These are phyloP conservation scores for Auricularia sp. DNA, from an alignment of 768 basidiomycete genomes.

Conservation along the genomic window DNA sequence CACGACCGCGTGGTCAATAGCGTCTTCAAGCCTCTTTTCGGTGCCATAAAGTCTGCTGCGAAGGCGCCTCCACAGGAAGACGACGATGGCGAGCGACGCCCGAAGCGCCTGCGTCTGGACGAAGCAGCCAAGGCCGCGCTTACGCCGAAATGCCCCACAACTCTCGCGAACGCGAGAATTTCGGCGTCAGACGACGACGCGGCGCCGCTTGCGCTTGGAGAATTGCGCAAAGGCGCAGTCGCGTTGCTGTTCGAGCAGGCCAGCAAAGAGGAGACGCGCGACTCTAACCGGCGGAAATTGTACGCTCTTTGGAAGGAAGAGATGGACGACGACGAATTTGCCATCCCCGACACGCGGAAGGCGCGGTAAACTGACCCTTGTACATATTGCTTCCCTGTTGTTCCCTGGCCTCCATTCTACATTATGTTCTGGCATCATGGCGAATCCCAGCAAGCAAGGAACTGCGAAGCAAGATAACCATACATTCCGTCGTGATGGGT, in stretches of 20 bases:
- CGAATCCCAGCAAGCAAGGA: too few relatives aligned
- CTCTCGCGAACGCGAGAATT: slow-evolving; percentile 47
- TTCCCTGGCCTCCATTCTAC: too few relatives aligned
- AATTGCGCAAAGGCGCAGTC: slow-evolving; percentile 48
- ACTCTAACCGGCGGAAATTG: slow-evolving; percentile 72
- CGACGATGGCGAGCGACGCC: slow-evolving; percentile 29
- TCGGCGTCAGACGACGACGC: slow-evolving; percentile 31
- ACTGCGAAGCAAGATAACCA: too few relatives aligned
- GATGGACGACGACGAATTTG: slow-evolving; percentile 23
- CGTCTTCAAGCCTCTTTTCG: slow-evolving; percentile 59
- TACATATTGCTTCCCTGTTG: too few relatives aligned
- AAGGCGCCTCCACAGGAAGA: slow-evolving; percentile 17
- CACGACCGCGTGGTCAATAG: slow-evolving; percentile 64
- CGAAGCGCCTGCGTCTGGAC: slow-evolving; percentile 35
- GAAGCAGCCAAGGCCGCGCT: slow-evolving; percentile 21
- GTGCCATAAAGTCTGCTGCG: slow-evolving; percentile 28
- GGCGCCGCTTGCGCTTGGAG: slow-evolving; percentile 18
- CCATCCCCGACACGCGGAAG: not conserved
- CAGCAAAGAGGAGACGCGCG: slow-evolving; percentile 60
- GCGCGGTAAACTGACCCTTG: too few relatives aligned
- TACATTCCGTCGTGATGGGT: not conserved
- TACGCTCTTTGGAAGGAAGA: slow-evolving; percentile 68
- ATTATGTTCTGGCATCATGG: too few relatives aligned
- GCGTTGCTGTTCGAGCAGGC: slow-evolving; percentile 62
- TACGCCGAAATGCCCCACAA: slow-evolving; percentile 28